Conservation (phyloP, 2,329 filamentous ascomycete species). For the Pezicula neosporulosa region DNA sequence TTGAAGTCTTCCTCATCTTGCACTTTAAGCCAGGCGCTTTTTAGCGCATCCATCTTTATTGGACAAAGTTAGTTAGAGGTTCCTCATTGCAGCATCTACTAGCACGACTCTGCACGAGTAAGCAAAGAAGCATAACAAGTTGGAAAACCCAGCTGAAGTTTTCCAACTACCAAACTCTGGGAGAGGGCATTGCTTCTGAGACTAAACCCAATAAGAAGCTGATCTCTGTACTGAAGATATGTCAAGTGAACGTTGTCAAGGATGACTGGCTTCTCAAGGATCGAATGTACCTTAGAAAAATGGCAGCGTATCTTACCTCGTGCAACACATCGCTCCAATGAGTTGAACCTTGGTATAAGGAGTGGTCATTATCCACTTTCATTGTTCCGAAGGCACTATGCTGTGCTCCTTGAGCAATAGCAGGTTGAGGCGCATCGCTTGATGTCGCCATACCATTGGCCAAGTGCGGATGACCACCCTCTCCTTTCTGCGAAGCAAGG, state of each 20-base stretch:
- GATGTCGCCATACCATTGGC: slow-evolving; percentile 31
- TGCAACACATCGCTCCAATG: slow-evolving; percentile 77
- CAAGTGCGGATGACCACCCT: slow-evolving; percentile 30
- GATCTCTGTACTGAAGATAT: too few species aligned
- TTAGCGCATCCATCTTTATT: slow-evolving; percentile 15
- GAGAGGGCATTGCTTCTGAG: neutral
- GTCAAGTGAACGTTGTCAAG: too few species aligned
- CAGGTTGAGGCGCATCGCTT: slow-evolving; percentile 38
- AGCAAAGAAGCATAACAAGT: neutral
- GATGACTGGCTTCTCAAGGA: too few species aligned
- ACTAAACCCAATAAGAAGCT: too few species aligned
- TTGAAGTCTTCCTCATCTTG: slow-evolving; percentile 67
- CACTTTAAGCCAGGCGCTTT: slow-evolving; percentile 74
- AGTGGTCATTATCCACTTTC: slow-evolving; percentile 68
- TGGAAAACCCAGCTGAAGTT: neutral
- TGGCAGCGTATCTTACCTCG: slow-evolving; percentile 42
- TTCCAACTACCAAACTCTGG: neutral
- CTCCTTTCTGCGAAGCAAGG: slow-evolving; percentile 51
- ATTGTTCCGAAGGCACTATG: slow-evolving; percentile 68
- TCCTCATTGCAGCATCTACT: too few species aligned
- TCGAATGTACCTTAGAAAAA: too few species aligned
- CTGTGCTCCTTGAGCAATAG: slow-evolving; percentile 44
- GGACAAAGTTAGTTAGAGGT: too few species aligned
- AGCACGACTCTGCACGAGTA: neutral
- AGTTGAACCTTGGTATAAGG: slow-evolving; percentile 74